phyloP scores from a whole-genome alignment of 1,284 basidiomycete genomes.

The Marasmius tenuissimus region DNA sequence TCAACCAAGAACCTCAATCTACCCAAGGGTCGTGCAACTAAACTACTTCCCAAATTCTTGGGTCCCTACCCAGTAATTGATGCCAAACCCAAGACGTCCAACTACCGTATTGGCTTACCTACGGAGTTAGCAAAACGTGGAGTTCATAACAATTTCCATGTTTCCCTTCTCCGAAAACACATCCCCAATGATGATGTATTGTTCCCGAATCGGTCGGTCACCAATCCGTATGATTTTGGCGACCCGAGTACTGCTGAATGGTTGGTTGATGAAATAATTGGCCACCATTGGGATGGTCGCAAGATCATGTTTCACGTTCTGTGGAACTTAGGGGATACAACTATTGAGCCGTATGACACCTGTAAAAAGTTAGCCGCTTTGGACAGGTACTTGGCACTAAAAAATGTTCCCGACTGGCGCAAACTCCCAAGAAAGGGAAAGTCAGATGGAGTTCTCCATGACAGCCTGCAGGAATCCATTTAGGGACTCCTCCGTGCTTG shows the following conservation, averaged over 20 bases:
- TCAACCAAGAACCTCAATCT: conserved; percentile 15
- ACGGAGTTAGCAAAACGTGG: conserved; percentile 20
- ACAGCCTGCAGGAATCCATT: too few species aligned
- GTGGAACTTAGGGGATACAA: conserved; percentile 33
- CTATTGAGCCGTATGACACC: conserved; percentile 29
- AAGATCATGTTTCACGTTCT: conserved; percentile 26
- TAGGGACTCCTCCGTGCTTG: too few species aligned
- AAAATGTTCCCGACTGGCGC: background rate
- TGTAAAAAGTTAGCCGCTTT: conserved; percentile 23
- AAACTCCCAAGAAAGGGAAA: background rate
- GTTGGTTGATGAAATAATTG: conserved; percentile 28
- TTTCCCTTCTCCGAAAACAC: conserved; percentile 23
- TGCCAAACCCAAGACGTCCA: conserved; percentile 14
- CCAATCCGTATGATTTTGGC: conserved; percentile 9
- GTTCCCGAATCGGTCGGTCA: conserved; percentile 14
- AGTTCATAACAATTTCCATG: conserved; percentile 31
- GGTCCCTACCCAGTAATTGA: conserved; percentile 18
- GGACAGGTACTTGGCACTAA: conserved; percentile 19
- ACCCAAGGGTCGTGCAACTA: conserved; percentile 16
- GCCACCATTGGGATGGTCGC: conserved; percentile 26
- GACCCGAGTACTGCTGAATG: conserved; percentile 27
- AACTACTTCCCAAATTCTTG: conserved; percentile 18
- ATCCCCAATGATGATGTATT: background rate
- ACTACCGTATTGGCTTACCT: conserved; percentile 26
- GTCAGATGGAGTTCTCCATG: too few species aligned